Evolutionary conservation across 1,139 yeast species (phyloP).

Genomic region (Candida neerlandica): DNA sequence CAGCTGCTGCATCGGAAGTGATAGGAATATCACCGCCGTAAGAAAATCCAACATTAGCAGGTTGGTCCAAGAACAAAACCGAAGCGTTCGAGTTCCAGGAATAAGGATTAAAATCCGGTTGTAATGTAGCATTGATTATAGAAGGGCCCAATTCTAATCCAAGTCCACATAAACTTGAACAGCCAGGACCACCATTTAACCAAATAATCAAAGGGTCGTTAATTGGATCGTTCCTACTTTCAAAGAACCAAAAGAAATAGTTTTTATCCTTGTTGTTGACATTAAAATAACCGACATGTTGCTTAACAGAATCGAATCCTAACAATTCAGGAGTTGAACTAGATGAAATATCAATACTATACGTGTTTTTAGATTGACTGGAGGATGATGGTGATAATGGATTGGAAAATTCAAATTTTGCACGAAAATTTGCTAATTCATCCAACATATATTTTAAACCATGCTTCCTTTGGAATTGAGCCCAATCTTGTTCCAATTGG

Average conservation of each 20-base stretch:
- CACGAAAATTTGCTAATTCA: neutral
- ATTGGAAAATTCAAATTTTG: neutral
- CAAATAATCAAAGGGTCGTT: conserved; percentile 38
- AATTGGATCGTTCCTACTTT: conserved; percentile 37
- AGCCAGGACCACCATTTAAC: conserved; percentile 76
- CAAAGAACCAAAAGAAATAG: conserved; percentile 41
- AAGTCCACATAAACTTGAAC: conserved; percentile 51
- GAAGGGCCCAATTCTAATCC: conserved; percentile 39
- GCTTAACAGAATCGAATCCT: conserved; percentile 73
- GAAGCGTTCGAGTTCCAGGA: conserved; percentile 40
- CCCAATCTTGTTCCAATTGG: conserved; percentile 3
- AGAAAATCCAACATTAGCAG: conserved; percentile 63
- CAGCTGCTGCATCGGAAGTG: conserved; percentile 80
- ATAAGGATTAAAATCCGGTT: conserved; percentile 33
- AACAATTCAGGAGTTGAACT: conserved; percentile 46
- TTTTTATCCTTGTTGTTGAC: conserved; percentile 71
- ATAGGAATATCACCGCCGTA: conserved; percentile 55
- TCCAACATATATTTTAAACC: neutral
- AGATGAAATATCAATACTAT: conserved; percentile 1
- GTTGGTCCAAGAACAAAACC: conserved; percentile 38
- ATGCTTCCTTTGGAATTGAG: neutral
- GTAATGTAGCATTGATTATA: conserved; percentile 24
- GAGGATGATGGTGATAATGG: neutral
- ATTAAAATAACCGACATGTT: conserved; percentile 80
- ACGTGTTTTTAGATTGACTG: neutral